phyloP scores from a whole-genome alignment of 441 rosid species.

The Erysimum cheiri region DNA sequence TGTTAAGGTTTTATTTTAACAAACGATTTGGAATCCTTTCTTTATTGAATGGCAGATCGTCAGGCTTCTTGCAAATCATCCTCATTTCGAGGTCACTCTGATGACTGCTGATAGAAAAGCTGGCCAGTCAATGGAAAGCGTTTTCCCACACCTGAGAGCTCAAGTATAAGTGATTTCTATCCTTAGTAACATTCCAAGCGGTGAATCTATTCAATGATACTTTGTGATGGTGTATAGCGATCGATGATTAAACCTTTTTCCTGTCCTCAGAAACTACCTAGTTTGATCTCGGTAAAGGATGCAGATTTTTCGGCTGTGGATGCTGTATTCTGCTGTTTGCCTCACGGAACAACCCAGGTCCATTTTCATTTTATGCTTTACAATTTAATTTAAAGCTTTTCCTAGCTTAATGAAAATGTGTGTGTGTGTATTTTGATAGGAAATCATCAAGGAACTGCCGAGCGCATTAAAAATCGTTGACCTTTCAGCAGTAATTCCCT shows the following conservation, averaged over 20 bases:
- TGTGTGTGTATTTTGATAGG: slow-evolving; percentile 51
- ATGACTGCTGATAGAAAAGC: slow-evolving; percentile 99
- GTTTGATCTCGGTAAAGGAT: slow-evolving; percentile 72
- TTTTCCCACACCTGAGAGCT: slow-evolving; percentile 78
- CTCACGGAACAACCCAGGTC: slow-evolving; percentile 98
- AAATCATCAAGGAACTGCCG: slow-evolving; percentile 85
- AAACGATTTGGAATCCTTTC: background rate
- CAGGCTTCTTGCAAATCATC: slow-evolving; percentile 82
- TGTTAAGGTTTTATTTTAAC: background rate
- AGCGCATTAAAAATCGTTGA: slow-evolving; percentile 75
- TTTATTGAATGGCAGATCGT: slow-evolving; percentile 62
- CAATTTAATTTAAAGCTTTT: background rate
- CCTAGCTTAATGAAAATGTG: background rate
- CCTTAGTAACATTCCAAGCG: background rate
- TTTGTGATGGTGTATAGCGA: background rate
- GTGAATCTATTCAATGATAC: background rate
- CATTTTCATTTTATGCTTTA: slow-evolving; percentile 29
- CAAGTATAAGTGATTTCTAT: slow-evolving; percentile 55
- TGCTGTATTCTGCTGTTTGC: slow-evolving; percentile 95
- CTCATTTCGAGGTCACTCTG: slow-evolving; percentile 67
- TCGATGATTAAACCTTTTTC: background rate
- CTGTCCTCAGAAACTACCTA: slow-evolving; percentile 73
- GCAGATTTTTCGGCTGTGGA: slow-evolving; percentile 84
- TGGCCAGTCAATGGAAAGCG: slow-evolving; percentile 85
- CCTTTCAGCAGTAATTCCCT: slow-evolving; percentile 83